A percentile compares a stretch with the other conserved stretches of the same genome.
These are phyloP conservation scores for Lathyrus aphaca DNA, from an alignment of 306 rosid genomes.

Conservation along the genomic window DNA sequence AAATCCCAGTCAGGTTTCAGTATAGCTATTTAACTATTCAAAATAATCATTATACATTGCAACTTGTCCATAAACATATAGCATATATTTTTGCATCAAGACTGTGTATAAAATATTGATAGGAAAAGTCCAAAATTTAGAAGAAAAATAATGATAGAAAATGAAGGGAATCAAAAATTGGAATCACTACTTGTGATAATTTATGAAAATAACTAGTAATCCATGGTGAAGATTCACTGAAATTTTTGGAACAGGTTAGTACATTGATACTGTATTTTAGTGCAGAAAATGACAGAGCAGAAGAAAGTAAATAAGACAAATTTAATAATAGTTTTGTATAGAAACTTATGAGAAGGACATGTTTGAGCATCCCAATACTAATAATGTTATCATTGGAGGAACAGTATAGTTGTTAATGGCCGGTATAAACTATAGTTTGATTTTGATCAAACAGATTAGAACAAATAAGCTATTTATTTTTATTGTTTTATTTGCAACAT, in stretches of 20 bases:
- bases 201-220: conserved; percentile 2
- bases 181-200: not conserved
- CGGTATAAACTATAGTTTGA: too few species aligned
- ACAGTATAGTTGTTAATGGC: conserved; percentile 7
- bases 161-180: conserved; percentile 49
- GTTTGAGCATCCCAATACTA: conserved; percentile 14
- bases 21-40: not conserved
- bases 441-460: too few species aligned
- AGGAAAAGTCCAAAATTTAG: conserved; percentile 3
- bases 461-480: too few species aligned
- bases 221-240: conserved; percentile 34
- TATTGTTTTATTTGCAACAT: too few species aligned
- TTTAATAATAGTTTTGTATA: conserved; percentile 14
- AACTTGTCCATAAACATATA: not conserved
- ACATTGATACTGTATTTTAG: not conserved
- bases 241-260: not conserved
- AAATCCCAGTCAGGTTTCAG: conserved; percentile 41
- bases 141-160: conserved; percentile 5
- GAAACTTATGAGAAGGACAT: conserved; percentile 20
- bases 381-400: conserved; percentile 13
- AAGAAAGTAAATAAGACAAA: conserved; percentile 24
- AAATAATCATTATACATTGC: conserved; percentile 1
- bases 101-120: conserved; percentile 29
- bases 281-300: not conserved
- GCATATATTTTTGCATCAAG: conserved; percentile 1